Evolutionary conservation across 331 rosid genomes (phyloP).

Genomic region (Pyracantha coccinea): DNA sequence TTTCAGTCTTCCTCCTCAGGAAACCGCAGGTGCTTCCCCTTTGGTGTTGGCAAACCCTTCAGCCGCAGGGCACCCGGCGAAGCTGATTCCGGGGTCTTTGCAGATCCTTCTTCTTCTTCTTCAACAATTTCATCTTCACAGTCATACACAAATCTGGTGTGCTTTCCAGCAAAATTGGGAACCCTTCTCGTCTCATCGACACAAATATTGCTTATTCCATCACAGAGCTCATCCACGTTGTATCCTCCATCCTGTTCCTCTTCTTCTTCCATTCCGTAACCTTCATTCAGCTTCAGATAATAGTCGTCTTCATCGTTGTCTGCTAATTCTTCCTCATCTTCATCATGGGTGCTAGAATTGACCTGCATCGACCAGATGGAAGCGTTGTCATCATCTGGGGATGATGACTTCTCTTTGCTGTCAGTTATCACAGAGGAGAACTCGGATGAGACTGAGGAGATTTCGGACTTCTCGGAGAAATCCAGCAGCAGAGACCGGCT

Average conservation of each 20-base stretch:
- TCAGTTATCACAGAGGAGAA: slow-evolving; percentile 50
- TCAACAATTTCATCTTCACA: slow-evolving; percentile 76
- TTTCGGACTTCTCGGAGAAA: slow-evolving; percentile 74
- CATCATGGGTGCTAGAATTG: slow-evolving; percentile 57
- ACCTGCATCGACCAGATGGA: slow-evolving; percentile 90
- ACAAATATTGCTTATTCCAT: slow-evolving; percentile 46
- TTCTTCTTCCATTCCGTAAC: slow-evolving; percentile 22
- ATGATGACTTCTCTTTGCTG: slow-evolving; percentile 19
- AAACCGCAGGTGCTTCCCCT: slow-evolving; percentile 84
- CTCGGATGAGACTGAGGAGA: slow-evolving; percentile 28
- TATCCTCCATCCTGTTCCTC: slow-evolving; percentile 19
- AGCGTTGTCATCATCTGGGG: slow-evolving; percentile 59
- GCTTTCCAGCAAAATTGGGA: slow-evolving; percentile 62
- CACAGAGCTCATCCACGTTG: slow-evolving; percentile 57
- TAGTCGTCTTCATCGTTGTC: slow-evolving; percentile 24
- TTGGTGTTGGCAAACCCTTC: slow-evolving; percentile 80
- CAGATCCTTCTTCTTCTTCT: slow-evolving; percentile 18
- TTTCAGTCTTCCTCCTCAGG: slow-evolving; percentile 21
- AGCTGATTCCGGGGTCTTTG: neutral
- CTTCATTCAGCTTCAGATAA: neutral
- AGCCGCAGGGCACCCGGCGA: slow-evolving; percentile 19
- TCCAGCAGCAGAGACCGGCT: slow-evolving; percentile 68
- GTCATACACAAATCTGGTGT: slow-evolving; percentile 63
- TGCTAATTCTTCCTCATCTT: slow-evolving; percentile 43
- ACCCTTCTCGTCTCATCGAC: slow-evolving; percentile 36